A percentile compares a stretch with the other conserved stretches of the same genome.
These are phyloP conservation scores for Sporothrix variecibatus DNA, from an alignment of 2,329 filamentous ascomycete genomes.

Conservation along the genomic window DNA sequence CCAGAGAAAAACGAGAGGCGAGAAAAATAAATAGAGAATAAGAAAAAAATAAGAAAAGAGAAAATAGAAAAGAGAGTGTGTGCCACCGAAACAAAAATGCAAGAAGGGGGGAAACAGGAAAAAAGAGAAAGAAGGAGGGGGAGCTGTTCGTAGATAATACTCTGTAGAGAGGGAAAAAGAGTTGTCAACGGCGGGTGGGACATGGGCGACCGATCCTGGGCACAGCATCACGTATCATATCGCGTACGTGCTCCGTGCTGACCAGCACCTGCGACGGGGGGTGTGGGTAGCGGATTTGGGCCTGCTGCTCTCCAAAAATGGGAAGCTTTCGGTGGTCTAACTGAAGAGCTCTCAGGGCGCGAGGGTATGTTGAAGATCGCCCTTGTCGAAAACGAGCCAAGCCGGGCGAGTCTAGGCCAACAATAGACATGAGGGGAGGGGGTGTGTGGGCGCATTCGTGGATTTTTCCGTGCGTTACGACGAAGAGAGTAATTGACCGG, in stretches of 20 bases:
- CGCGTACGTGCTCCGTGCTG: conserved; percentile 28
- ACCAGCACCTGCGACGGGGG: conserved; percentile 35
- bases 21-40: neutral
- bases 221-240: conserved; percentile 39
- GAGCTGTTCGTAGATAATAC: conserved; percentile 16
- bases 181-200: neutral
- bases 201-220: conserved; percentile 32
- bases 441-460: conserved; percentile 7
- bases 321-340: neutral
- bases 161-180: neutral
- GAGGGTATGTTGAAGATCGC: conserved; percentile 21
- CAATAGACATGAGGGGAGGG: neutral
- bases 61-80: neutral
- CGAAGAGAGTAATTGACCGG: conserved; percentile 5
- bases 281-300: conserved; percentile 29
- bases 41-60: neutral
- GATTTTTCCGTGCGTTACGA: neutral
- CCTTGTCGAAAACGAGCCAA: conserved; percentile 20
- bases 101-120: neutral
- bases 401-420: conserved; percentile 15
- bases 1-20: neutral
- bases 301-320: neutral
- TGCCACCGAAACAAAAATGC: neutral
- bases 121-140: neutral
- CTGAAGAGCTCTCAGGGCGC: neutral